Conservation (phyloP, 2,329 filamentous ascomycete species). For the Apiospora arundinis region DNA sequence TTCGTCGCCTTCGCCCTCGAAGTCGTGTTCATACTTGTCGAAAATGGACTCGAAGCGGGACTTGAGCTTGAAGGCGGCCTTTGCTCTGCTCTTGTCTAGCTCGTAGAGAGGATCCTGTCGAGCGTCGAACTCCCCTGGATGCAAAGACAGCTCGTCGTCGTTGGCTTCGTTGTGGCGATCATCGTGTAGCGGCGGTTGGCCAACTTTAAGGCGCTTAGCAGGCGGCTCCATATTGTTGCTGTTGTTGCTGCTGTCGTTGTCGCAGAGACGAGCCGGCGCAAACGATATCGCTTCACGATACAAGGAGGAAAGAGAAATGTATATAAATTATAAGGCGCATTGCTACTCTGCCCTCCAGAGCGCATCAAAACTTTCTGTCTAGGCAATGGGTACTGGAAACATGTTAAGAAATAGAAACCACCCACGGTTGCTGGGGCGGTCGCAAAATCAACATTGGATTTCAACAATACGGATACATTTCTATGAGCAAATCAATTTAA, state of each 20-base stretch:
- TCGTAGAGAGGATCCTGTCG: conserved; percentile 61
- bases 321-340: neutral
- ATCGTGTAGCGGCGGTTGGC: conserved; percentile 45
- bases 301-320: neutral
- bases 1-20: conserved; percentile 84
- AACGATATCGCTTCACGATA: neutral
- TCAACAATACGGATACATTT: neutral
- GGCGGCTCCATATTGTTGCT: conserved; percentile 61
- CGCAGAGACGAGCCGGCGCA: neutral
- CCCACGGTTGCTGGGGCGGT: conserved; percentile 12
- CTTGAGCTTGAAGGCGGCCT: conserved; percentile 76
- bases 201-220: conserved; percentile 66
- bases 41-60: conserved; percentile 89
- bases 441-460: conserved; percentile 16
- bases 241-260: neutral
- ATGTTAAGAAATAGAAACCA: neutral
- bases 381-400: neutral
- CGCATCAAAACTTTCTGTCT: neutral
- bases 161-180: conserved; percentile 47
- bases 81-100: conserved; percentile 66
- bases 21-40: conserved; percentile 84
- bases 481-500: conserved; percentile 13
- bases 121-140: conserved; percentile 53
- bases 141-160: conserved; percentile 55
- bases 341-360: neutral